Conservation (phyloP, 805 yeast species). For the Candida xyloterini region DNA sequence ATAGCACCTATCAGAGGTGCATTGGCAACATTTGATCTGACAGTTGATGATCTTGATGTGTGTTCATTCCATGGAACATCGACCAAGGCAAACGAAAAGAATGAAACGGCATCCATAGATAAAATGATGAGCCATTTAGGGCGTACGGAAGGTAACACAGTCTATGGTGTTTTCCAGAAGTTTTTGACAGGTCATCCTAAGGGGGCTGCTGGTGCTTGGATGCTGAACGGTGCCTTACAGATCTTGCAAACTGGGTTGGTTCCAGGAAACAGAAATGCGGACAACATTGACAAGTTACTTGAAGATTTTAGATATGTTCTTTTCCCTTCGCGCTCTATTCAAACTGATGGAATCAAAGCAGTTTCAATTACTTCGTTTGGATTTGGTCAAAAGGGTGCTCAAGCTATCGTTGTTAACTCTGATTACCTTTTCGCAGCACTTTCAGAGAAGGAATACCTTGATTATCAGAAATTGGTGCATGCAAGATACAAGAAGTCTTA, state of each 20-base stretch:
- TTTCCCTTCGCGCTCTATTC: conserved; percentile 90
- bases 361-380: conserved; percentile 97
- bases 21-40: conserved; percentile 87
- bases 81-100: conserved; percentile 97
- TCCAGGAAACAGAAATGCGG: conserved; percentile 99
- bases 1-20: conserved; percentile 98
- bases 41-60: conserved; percentile 92
- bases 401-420: conserved; percentile 86
- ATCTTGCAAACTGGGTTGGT: conserved; percentile 88
- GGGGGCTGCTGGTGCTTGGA: conserved; percentile 99
- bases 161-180: conserved; percentile 97
- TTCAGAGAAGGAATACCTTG: conserved; percentile 65
- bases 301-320: conserved; percentile 85
- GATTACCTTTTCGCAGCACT: conserved; percentile 89
- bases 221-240: conserved; percentile 98
- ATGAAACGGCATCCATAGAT: conserved; percentile 89
- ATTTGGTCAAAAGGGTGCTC: conserved; percentile 99
- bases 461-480: conserved; percentile 66
- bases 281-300: conserved; percentile 81
- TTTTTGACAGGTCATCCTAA: conserved; percentile 99
- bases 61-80: conserved; percentile 99
- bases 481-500: conserved; percentile 86
- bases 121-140: conserved; percentile 94
- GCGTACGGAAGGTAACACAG: conserved; percentile 96
- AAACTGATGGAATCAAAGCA: conserved; percentile 97